Percentiles rank a stretch among this genome's conserved stretches.
phyloP scores from a whole-genome alignment of 1,284 basidiomycete species.

The Singerocomus inundabilis region DNA sequence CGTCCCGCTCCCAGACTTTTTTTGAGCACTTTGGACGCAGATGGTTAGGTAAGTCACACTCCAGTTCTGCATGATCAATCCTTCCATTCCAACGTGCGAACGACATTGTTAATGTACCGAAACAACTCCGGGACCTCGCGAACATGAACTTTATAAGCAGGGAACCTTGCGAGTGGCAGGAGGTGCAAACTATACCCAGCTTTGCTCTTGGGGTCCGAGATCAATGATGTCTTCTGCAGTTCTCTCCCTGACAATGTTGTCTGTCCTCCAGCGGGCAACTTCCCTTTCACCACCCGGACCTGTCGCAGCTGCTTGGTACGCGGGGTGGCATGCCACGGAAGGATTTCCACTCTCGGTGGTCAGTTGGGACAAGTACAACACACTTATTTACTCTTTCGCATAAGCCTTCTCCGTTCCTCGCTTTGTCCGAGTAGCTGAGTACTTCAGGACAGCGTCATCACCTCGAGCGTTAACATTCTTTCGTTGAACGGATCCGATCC shows the following conservation, averaged over 20 bases:
- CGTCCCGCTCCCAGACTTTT: too few relatives aligned
- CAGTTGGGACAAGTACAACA: conserved; percentile 51
- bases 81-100: too few relatives aligned
- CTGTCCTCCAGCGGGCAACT: conserved; percentile 2
- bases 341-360: conserved; percentile 43
- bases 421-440: not conserved
- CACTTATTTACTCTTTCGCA: conserved; percentile 47
- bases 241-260: conserved; percentile 8
- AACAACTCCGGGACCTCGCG: too few relatives aligned
- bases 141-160: conserved; percentile 7
- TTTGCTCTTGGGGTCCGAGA: not conserved
- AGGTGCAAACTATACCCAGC: not conserved
- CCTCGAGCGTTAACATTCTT: conserved; percentile 40
- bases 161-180: not conserved
- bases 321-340: conserved; percentile 43
- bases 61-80: too few relatives aligned
- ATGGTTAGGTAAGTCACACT: too few relatives aligned
- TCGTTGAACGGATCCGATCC: conserved; percentile 41
- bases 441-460: conserved; percentile 38
- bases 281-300: not conserved
- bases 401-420: conserved; percentile 6
- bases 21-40: too few relatives aligned
- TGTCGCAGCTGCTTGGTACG: conserved; percentile 30
- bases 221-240: conserved; percentile 9
- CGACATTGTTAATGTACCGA: too few relatives aligned